phyloP scores from a whole-genome alignment of 495 filamentous ascomycete species.

The Talaromyces wortmannii region DNA sequence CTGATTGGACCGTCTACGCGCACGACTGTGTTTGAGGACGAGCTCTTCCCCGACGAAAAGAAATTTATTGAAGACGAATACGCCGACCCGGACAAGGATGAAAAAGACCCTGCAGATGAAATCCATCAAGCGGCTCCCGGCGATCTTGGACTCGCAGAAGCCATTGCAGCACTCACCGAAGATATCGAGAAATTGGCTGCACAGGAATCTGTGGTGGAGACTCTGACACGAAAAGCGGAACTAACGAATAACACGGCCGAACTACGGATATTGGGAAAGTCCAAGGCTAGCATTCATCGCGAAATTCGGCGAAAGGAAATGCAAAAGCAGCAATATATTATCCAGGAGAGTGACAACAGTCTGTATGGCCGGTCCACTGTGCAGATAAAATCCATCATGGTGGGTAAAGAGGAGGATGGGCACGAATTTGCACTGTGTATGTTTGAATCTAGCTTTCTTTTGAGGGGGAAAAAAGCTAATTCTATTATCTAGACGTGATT shows the following conservation, averaged over 20 bases:
- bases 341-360: conserved; percentile 97
- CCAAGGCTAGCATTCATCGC: conserved; percentile 82
- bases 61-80: conserved; percentile 81
- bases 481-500: conserved; percentile 54
- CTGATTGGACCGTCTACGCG: conserved; percentile 74
- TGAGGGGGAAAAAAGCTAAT: conserved; percentile 8
- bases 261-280: conserved; percentile 86
- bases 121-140: conserved; percentile 94
- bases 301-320: conserved; percentile 93
- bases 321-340: conserved; percentile 92
- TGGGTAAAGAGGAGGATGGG: conserved; percentile 86
- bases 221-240: conserved; percentile 87
- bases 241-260: conserved; percentile 95
- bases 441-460: conserved; percentile 9
- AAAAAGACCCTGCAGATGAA: conserved; percentile 63
- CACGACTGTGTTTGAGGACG: conserved; percentile 80
- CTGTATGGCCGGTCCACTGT: conserved; percentile 86
- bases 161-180: conserved; percentile 72
- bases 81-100: conserved; percentile 60
- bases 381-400: conserved; percentile 84
- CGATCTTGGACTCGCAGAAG: conserved; percentile 88
- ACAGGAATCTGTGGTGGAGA: conserved; percentile 88
- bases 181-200: conserved; percentile 86
- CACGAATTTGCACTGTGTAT: conserved; percentile 85
- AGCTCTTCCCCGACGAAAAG: conserved; percentile 87